Conservation (phyloP, 495 filamentous ascomycete species). For the Tuber magnatum region DNA sequence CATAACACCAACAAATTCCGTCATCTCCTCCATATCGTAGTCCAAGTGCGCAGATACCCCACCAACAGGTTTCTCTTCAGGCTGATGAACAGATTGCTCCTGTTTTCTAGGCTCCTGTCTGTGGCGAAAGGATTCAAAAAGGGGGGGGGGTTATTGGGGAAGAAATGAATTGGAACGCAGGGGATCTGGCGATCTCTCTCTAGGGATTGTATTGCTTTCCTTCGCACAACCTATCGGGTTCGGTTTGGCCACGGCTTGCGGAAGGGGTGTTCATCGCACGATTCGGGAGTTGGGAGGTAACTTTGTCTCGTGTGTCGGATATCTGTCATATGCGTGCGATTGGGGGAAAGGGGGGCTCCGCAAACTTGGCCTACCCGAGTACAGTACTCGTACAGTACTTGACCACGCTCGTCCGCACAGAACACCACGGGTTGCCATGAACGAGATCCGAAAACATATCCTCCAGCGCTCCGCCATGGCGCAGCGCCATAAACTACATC, state of each 20-base stretch:
- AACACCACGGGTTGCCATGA: neutral
- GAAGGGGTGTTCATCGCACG: too few species aligned
- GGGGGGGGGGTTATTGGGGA: too few species aligned
- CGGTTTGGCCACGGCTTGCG: too few species aligned
- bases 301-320: neutral
- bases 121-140: slow-evolving; percentile 27
- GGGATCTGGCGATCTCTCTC: too few species aligned
- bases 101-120: slow-evolving; percentile 35
- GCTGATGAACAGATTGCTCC: slow-evolving; percentile 26
- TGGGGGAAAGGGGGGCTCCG: neutral
- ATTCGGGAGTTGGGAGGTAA: neutral
- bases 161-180: too few species aligned
- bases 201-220: too few species aligned
- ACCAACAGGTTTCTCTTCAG: slow-evolving; percentile 48
- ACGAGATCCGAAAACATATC: neutral
- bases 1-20: slow-evolving; percentile 94
- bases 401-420: neutral
- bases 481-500: neutral
- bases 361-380: neutral
- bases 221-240: too few species aligned
- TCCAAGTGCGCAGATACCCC: slow-evolving; percentile 94
- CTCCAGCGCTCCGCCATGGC: neutral
- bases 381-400: too few species aligned
- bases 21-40: slow-evolving; percentile 98
- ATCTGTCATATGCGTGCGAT: neutral